Conservation (phyloP, 2,329 filamentous ascomycete genomes). For the Rugonectria rugulosa region DNA sequence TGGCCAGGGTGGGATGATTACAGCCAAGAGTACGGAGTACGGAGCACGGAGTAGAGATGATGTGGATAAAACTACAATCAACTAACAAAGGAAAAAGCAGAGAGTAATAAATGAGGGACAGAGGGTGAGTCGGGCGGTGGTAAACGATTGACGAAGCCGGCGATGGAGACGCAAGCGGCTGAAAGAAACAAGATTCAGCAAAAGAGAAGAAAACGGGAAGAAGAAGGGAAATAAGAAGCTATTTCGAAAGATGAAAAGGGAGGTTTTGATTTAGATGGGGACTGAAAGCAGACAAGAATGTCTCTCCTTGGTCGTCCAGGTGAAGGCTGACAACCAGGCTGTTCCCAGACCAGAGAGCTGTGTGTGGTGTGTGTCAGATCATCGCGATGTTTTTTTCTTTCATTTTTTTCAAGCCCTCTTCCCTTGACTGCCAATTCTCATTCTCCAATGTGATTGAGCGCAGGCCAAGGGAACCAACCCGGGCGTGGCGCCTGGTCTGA, state of each 20-base stretch:
- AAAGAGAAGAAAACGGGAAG: neutral
- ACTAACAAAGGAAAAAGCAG: neutral
- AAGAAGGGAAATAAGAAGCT: neutral
- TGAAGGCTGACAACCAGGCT: too few species aligned
- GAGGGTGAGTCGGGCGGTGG: neutral
- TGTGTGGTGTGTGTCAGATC: neutral
- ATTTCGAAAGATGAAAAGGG: neutral
- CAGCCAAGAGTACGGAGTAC: too few species aligned
- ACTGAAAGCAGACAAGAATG: neutral
- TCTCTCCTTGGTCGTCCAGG: conserved; percentile 8
- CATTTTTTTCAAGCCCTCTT: neutral
- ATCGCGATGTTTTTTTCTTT: neutral
- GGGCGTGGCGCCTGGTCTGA: conserved; percentile 12
- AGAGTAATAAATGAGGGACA: neutral
- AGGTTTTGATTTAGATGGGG: neutral
- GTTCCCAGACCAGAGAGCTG: neutral
- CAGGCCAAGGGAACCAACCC: neutral
- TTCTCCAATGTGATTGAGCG: neutral
- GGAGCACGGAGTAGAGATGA: too few species aligned
- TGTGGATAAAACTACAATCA: neutral
- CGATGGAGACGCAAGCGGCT: neutral
- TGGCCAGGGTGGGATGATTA: neutral
- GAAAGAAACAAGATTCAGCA: neutral
- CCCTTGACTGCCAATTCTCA: neutral
- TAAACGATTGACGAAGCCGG: neutral